Percentiles rank a stretch among this genome's conserved stretches.
Conservation (phyloP, 768 basidiomycete genomes). For the Terana coerulea region DNA sequence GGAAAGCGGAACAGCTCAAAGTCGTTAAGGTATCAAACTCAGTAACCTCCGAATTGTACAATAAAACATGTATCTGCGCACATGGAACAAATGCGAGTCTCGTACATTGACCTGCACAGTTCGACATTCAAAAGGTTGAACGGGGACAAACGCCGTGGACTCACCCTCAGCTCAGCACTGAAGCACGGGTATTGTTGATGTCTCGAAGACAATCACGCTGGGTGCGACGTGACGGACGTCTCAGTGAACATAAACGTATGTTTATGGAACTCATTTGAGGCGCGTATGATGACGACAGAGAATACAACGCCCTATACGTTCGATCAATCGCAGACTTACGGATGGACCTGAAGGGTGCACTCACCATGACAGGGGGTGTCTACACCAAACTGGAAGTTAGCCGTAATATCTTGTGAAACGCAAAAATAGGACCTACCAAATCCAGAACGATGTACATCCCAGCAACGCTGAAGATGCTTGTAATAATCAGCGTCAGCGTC, state of each 20-base stretch:
- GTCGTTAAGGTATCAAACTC: no score
- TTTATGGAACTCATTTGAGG: conserved; percentile 4
- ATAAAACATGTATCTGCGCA: no score
- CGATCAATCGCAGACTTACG: background rate
- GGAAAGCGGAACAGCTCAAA: no score
- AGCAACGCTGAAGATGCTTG: conserved; percentile 5
- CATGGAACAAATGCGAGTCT: no score
- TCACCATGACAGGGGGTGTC: conserved; percentile 4
- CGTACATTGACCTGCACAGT: no score
- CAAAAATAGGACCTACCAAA: conserved; percentile 12
- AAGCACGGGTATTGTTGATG: no score
- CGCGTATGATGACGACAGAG: conserved; percentile 25
- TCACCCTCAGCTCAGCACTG: no score
- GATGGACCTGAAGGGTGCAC: background rate
- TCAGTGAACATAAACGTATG: background rate
- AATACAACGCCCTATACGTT: conserved; percentile 14
- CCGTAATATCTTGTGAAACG: background rate
- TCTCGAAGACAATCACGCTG: no score
- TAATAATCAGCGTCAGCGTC: conserved; percentile 19
- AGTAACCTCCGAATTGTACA: no score
- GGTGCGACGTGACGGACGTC: background rate
- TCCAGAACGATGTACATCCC: conserved; percentile 12
- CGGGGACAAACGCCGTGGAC: no score
- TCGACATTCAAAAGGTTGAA: no score
- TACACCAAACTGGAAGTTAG: background rate